Evolutionary conservation across 441 rosid species (phyloP).

Genomic region (Pelargonium exstipulatum): DNA sequence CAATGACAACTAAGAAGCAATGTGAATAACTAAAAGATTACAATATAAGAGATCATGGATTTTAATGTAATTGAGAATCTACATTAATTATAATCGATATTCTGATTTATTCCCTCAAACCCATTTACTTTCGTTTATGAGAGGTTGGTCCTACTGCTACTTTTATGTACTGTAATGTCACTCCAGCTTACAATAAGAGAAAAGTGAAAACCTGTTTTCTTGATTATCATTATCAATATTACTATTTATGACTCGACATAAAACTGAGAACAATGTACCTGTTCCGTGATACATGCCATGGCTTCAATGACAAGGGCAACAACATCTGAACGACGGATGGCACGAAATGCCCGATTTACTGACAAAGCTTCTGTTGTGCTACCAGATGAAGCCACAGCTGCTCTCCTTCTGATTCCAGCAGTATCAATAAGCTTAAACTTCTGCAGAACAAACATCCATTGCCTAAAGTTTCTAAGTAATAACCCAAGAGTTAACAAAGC

Average conservation of each 20-base stretch:
- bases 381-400: conserved; percentile 84
- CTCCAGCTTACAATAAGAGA: too few relatives aligned
- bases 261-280: conserved; percentile 43
- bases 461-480: conserved; percentile 8
- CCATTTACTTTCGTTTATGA: too few relatives aligned
- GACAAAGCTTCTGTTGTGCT: conserved; percentile 87
- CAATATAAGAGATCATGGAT: too few relatives aligned
- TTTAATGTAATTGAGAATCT: too few relatives aligned
- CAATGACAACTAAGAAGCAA: too few relatives aligned
- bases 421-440: conserved; percentile 88
- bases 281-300: conserved; percentile 90
- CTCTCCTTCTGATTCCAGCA: conserved; percentile 90
- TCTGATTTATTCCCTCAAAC: too few relatives aligned
- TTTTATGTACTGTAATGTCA: too few relatives aligned
- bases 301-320: conserved; percentile 96
- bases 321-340: conserved; percentile 86
- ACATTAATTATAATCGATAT: too few relatives aligned
- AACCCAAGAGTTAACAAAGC: conserved; percentile 12
- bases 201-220: too few relatives aligned
- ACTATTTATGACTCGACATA: neutral
- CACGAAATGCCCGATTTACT: conserved; percentile 87
- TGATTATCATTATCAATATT: too few relatives aligned
- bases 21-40: too few relatives aligned
- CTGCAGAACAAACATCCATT: conserved; percentile 38
- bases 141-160: too few relatives aligned